Evolutionary conservation across 2,329 filamentous ascomycete species (phyloP).

Genomic region (Metarhizium guizhouense): DNA sequence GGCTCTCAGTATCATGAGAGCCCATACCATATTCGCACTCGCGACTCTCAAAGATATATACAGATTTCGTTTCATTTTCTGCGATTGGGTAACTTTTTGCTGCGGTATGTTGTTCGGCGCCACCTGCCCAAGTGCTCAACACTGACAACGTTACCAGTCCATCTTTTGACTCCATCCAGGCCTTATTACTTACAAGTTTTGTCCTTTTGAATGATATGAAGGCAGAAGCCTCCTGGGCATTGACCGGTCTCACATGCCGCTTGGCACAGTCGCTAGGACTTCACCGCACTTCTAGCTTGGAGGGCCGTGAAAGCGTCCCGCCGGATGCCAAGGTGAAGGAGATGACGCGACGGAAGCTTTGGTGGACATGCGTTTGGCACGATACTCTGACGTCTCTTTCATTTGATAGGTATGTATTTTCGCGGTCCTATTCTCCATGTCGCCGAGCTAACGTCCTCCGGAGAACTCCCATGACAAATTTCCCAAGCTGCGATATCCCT

Average conservation of each 20-base stretch:
- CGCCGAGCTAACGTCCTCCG: neutral
- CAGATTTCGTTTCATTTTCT: conserved; percentile 59
- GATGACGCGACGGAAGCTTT: conserved; percentile 44
- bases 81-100: conserved; percentile 52
- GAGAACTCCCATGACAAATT: conserved; percentile 56
- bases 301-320: conserved; percentile 34
- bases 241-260: conserved; percentile 54
- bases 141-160: conserved; percentile 30
- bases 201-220: conserved; percentile 62
- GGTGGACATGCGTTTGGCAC: conserved; percentile 61
- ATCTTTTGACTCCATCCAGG: conserved; percentile 58
- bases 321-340: conserved; percentile 42
- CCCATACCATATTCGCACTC: conserved; percentile 51
- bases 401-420: conserved; percentile 45
- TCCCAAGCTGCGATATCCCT: conserved; percentile 46
- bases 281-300: conserved; percentile 38
- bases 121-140: neutral
- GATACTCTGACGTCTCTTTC: conserved; percentile 57
- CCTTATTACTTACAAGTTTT: conserved; percentile 52
- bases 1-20: conserved; percentile 59
- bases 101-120: conserved; percentile 31
- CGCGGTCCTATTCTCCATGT: neutral
- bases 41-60: conserved; percentile 51
- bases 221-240: conserved; percentile 57
- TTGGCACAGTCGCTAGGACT: conserved; percentile 57